Conservation (phyloP, 306 rosid species). For the Corylus heterophylla region DNA sequence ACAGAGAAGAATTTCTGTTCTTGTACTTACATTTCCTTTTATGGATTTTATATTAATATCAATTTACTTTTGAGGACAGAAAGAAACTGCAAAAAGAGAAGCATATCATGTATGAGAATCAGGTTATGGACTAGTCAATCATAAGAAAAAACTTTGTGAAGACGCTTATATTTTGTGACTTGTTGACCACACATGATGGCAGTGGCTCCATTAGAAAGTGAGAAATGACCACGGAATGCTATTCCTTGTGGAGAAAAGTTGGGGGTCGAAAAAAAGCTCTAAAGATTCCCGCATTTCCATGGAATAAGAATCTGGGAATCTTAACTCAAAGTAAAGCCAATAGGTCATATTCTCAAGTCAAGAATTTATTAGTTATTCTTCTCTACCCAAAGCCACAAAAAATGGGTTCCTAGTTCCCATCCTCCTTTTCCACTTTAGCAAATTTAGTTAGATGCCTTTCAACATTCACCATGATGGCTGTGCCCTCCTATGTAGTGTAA, state of each 20-base stretch:
- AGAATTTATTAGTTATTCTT: constrained; percentile 64
- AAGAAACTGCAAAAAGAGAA: constrained; percentile 44
- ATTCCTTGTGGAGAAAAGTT: constrained; percentile 59
- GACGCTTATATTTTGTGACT: constrained; percentile 23
- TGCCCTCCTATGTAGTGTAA: constrained; percentile 13
- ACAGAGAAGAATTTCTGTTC: constrained; percentile 35
- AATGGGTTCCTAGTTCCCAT: constrained; percentile 89
- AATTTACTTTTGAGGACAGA: constrained; percentile 37
- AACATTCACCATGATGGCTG: constrained; percentile 31
- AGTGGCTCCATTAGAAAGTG: constrained; percentile 60
- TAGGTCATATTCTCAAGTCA: constrained; percentile 81
- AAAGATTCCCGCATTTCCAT: constrained; percentile 42
- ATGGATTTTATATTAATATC: constrained; percentile 35
- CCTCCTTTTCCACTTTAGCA: constrained; percentile 44
- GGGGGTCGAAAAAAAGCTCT: constrained; percentile 30
- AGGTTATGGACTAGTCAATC: constrained; percentile 43
- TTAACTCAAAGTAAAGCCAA: constrained; percentile 63
- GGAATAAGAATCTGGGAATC: constrained; percentile 79
- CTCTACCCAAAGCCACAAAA: constrained; percentile 77
- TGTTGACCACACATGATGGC: constrained; percentile 51
- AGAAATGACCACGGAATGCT: constrained; percentile 99
- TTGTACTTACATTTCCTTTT: constrained; percentile 42
- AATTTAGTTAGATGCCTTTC: constrained; percentile 57
- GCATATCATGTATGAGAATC: constrained; percentile 33
- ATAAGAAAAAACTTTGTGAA: constrained; percentile 36